A percentile compares a stretch with the other conserved stretches of the same genome.
phyloP scores from a whole-genome alignment of 495 filamentous ascomycete genomes.

The Antarctomyces pellizariae region DNA sequence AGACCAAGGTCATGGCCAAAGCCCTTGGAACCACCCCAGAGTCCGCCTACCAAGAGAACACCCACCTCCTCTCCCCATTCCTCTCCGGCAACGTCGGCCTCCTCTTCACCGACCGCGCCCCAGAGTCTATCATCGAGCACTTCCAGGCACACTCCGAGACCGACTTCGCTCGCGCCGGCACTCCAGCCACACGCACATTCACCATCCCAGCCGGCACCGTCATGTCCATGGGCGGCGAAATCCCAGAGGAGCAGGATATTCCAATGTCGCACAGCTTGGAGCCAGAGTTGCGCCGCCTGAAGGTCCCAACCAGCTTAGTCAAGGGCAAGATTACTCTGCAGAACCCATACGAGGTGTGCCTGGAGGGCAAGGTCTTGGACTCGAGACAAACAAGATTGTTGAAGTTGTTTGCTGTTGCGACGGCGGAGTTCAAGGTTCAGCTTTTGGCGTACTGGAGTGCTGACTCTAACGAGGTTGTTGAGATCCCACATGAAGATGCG shows the following conservation, averaged over 20 bases:
- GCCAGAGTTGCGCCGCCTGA: conserved; percentile 63
- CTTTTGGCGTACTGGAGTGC: conserved; percentile 54
- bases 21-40: conserved; percentile 57
- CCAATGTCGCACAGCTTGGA: conserved; percentile 71
- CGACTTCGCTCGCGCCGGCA: conserved; percentile 81
- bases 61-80: conserved; percentile 42
- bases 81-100: conserved; percentile 69
- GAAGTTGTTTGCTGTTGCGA: conserved; percentile 78
- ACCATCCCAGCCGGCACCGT: conserved; percentile 56
- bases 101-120: conserved; percentile 60
- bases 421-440: conserved; percentile 67
- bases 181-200: conserved; percentile 45
- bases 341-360: conserved; percentile 54
- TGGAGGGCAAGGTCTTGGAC: conserved; percentile 60
- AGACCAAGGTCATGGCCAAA: conserved; percentile 93
- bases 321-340: conserved; percentile 76
- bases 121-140: conserved; percentile 36
- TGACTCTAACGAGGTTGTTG: conserved; percentile 31
- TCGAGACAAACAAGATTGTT: conserved; percentile 74
- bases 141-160: conserved; percentile 40
- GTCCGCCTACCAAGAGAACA: conserved; percentile 49
- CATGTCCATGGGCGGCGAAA: conserved; percentile 51
- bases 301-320: conserved; percentile 65
- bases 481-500: conserved; percentile 16
- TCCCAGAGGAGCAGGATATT: conserved; percentile 58